These are phyloP conservation scores for Diaporthe citrichinensis DNA, from an alignment of 2,329 filamentous ascomycete species.

Conservation along the genomic window DNA sequence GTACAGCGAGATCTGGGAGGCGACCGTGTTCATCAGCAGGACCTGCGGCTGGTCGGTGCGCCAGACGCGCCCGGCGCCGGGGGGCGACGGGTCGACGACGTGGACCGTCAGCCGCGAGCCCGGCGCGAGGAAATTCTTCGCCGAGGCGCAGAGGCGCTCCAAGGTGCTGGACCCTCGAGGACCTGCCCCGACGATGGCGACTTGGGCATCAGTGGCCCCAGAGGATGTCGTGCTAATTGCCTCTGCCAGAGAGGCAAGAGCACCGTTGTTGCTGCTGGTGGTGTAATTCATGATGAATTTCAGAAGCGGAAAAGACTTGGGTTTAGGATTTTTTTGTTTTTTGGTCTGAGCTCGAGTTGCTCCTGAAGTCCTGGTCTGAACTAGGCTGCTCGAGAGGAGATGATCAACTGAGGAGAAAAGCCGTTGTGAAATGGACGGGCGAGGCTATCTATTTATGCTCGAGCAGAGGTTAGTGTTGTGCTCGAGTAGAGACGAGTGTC, in stretches of 20 bases:
- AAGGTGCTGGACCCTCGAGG: constrained; percentile 23
- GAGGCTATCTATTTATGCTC: not conserved
- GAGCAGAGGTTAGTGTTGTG: not conserved
- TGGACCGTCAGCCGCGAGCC: constrained; percentile 26
- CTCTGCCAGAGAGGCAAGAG: not conserved
- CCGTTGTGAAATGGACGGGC: not conserved
- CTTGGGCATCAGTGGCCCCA: not conserved
- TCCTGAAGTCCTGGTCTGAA: constrained; percentile 8
- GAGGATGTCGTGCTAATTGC: not conserved
- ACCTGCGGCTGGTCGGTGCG: constrained; percentile 29
- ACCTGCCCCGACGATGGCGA: constrained; percentile 29
- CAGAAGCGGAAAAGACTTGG: not conserved
- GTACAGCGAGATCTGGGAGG: constrained; percentile 22
- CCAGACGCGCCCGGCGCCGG: constrained; percentile 20
- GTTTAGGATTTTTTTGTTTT: not conserved
- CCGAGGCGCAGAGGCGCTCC: constrained; percentile 31
- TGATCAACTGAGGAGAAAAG: not conserved
- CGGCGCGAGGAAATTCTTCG: not conserved
- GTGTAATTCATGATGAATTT: constrained; percentile 5
- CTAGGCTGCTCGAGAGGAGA: not conserved
- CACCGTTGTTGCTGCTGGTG: not conserved
- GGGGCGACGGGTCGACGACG: constrained; percentile 8
- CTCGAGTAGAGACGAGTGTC: not conserved
- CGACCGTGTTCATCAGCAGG: constrained; percentile 30
- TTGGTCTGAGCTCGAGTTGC: not conserved